Conservation (phyloP, 2,329 filamentous ascomycete genomes). For the Lomentospora prolificans region DNA sequence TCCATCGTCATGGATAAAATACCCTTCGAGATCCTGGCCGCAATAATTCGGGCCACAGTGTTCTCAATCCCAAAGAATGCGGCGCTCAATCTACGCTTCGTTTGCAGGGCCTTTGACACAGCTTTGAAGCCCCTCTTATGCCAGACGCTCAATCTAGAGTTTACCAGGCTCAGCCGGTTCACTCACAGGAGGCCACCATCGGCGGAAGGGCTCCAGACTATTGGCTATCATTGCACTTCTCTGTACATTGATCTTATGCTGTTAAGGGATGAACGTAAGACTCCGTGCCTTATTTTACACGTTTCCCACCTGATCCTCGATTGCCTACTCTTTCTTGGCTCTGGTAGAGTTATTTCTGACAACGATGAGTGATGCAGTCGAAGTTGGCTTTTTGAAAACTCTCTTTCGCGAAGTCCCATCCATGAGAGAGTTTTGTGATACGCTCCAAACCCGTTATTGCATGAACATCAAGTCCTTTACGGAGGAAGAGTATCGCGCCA, state of each 20-base stretch:
- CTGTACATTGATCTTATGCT: conserved; percentile 44
- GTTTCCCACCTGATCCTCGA: neutral
- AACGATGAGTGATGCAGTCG: conserved; percentile 24
- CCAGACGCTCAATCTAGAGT: conserved; percentile 39
- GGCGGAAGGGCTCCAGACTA: conserved; percentile 31
- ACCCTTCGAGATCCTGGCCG: conserved; percentile 7
- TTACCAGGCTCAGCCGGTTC: conserved; percentile 33
- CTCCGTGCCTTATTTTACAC: neutral
- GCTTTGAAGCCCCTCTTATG: conserved; percentile 35
- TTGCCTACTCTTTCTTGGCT: neutral
- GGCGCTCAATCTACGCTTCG: conserved; percentile 28
- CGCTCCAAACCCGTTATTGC: conserved; percentile 34
- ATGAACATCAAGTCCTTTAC: conserved; percentile 39
- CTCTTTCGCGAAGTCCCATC: conserved; percentile 35
- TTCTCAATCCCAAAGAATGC: conserved; percentile 2
- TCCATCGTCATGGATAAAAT: conserved; percentile 5
- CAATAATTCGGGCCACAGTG: conserved; percentile 1
- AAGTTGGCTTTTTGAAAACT: conserved; percentile 36
- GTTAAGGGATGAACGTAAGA: conserved; percentile 38
- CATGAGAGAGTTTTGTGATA: conserved; percentile 34
- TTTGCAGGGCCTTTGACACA: conserved; percentile 38
- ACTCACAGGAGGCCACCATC: conserved; percentile 23
- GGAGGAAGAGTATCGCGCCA: conserved; percentile 33
- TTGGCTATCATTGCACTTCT: conserved; percentile 37
- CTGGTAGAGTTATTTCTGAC: conserved; percentile 10